Evolutionary conservation across 2,329 filamentous ascomycete genomes (phyloP).

Genomic region (Grosmannia huntii): DNA sequence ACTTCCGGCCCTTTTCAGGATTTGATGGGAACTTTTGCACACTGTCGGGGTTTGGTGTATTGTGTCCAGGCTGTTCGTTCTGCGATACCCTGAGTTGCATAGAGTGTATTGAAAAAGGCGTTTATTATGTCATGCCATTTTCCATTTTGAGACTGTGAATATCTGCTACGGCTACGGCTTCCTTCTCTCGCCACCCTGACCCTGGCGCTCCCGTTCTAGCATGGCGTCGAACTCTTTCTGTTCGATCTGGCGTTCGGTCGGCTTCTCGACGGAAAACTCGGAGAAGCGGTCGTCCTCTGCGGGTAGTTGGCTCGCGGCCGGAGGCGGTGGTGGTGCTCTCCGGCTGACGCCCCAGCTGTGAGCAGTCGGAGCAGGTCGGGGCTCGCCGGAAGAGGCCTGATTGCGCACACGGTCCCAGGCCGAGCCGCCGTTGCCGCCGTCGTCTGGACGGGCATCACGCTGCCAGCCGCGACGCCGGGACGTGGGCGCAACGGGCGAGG

Average conservation of each 20-base stretch:
- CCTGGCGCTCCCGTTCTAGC: slow-evolving; percentile 14
- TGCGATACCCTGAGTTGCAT: slow-evolving; percentile 13
- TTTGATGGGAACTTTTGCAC: not conserved
- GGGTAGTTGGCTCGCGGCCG: not conserved
- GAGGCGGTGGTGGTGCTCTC: not conserved
- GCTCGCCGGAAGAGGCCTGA: not conserved
- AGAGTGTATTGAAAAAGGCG: slow-evolving; percentile 21
- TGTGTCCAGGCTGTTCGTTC: not conserved
- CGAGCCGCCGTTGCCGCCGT: slow-evolving; percentile 1
- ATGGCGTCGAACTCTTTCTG: slow-evolving; percentile 15
- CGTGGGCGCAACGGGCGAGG: slow-evolving; percentile 10
- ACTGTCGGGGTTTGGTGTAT: not conserved
- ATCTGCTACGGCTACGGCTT: too few relatives aligned
- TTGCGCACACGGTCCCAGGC: slow-evolving; percentile 13
- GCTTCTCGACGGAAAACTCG: slow-evolving; percentile 6
- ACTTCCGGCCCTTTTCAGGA: too few relatives aligned
- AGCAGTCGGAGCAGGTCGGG: not conserved
- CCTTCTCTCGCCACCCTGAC: slow-evolving; percentile 1
- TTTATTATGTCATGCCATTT: too few relatives aligned
- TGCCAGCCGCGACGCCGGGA: slow-evolving; percentile 4
- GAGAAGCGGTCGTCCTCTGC: slow-evolving; percentile 7
- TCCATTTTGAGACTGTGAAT: too few relatives aligned
- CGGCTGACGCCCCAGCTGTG: not conserved
- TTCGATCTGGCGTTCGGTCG: slow-evolving; percentile 6
- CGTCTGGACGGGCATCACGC: not conserved